These are phyloP conservation scores for Coniochaeta ligniaria DNA, from an alignment of 2,329 filamentous ascomycete genomes.

Conservation along the genomic window DNA sequence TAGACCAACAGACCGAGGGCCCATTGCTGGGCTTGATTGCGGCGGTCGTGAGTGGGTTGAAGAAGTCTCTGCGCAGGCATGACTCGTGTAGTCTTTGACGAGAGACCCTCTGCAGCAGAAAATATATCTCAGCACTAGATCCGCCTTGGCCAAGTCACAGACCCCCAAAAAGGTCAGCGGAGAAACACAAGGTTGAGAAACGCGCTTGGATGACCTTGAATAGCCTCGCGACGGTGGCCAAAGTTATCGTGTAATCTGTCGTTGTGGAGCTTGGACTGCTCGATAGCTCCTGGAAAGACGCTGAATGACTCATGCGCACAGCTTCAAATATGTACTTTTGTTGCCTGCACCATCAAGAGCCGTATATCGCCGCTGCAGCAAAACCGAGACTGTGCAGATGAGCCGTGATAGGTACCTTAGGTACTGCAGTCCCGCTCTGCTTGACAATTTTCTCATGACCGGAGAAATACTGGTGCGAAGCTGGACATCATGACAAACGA, in stretches of 20 bases:
- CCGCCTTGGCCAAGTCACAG: not conserved
- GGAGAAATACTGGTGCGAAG: not conserved
- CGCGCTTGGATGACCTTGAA: too few species aligned
- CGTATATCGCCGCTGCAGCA: too few species aligned
- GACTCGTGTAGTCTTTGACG: not conserved
- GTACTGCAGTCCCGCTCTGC: not conserved
- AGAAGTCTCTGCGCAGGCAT: not conserved
- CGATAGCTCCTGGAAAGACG: not conserved
- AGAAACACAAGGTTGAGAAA: too few species aligned
- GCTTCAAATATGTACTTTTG: not conserved
- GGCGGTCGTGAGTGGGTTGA: not conserved
- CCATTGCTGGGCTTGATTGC: not conserved
- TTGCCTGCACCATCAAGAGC: not conserved
- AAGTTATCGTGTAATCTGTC: not conserved
- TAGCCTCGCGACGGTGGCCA: too few species aligned
- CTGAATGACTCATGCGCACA: not conserved
- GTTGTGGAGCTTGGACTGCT: not conserved
- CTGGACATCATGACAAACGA: not conserved
- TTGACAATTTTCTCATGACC: not conserved
- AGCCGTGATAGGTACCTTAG: not conserved
- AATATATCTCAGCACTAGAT: not conserved
- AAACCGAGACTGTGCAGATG: not conserved
- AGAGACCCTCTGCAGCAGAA: not conserved
- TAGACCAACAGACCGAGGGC: slow-evolving; percentile 35
- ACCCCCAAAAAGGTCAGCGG: too few species aligned